Evolutionary conservation across 306 rosid species (phyloP).

Genomic region (Erythrophleum fordii): DNA sequence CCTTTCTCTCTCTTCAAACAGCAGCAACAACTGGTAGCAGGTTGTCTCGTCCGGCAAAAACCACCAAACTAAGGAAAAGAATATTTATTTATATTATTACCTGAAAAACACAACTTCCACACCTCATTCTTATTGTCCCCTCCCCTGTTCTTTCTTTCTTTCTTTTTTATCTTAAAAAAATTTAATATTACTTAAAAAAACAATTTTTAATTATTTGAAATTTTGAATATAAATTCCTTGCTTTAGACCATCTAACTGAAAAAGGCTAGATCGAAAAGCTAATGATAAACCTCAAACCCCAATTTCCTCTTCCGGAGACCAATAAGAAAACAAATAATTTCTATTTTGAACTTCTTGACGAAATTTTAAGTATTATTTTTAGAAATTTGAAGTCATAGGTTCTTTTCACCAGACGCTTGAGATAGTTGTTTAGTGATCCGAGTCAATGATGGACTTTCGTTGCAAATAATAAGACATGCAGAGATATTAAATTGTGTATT

Average conservation of each 20-base stretch:
- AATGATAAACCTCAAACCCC: not conserved
- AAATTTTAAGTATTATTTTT: no score
- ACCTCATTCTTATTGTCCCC: not conserved
- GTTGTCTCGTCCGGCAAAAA: constrained; percentile 72
- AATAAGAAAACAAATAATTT: not conserved
- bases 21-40: constrained; percentile 74
- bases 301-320: not conserved
- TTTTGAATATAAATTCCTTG: no score
- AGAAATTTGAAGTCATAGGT: no score
- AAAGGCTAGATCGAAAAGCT: not conserved
- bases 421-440: not conserved
- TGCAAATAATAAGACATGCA: not conserved
- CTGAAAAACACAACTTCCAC: constrained; percentile 27
- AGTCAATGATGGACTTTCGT: not conserved
- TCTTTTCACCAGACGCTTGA: not conserved
- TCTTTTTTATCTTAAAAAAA: no score
- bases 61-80: constrained; percentile 81
- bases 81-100: constrained; percentile 22
- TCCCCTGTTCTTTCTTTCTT: no score
- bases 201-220: not conserved
- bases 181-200: no score
- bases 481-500: not conserved
- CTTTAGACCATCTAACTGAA: not conserved
- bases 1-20: constrained; percentile 57
- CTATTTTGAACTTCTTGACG: not conserved